A percentile compares a stretch with the other conserved stretches of the same genome.
Conservation (phyloP, 1,284 basidiomycete species). For the Tetrapyrgos nigripes region DNA sequence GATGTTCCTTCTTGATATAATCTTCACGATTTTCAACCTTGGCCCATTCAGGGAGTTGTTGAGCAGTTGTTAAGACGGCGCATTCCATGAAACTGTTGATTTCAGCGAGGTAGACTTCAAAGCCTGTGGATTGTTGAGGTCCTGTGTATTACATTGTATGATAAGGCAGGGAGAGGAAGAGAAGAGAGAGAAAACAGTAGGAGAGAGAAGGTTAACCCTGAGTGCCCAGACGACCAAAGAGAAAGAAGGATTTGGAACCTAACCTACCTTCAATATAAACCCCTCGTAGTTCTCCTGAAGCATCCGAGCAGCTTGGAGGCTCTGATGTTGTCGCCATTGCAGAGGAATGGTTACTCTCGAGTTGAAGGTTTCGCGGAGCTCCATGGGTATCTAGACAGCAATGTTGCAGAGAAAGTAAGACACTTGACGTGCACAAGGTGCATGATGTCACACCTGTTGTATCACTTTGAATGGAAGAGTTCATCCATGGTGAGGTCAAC, state of each 20-base stretch:
- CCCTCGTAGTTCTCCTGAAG: constrained; percentile 62
- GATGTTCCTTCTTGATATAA: constrained; percentile 25
- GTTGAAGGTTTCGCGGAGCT: constrained; percentile 55
- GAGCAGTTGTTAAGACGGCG: constrained; percentile 52
- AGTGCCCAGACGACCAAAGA: not conserved
- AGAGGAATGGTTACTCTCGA: constrained; percentile 57
- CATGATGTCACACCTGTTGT: too few relatives aligned
- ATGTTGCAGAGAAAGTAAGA: too few relatives aligned
- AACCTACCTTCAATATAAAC: constrained; percentile 40
- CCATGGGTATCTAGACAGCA: constrained; percentile 48
- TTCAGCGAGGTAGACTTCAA: constrained; percentile 47
- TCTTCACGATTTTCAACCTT: constrained; percentile 46
- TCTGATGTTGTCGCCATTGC: constrained; percentile 64
- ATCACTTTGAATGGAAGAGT: too few relatives aligned
- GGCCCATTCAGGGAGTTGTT: constrained; percentile 59
- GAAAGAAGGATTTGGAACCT: too few relatives aligned
- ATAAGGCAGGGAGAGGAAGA: too few relatives aligned
- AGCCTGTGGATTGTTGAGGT: constrained; percentile 61
- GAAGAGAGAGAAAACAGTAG: too few relatives aligned
- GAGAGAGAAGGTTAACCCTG: too few relatives aligned
- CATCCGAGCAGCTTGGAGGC: constrained; percentile 67
- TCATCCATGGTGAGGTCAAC: too few relatives aligned
- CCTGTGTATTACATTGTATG: constrained; percentile 27
- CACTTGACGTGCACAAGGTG: too few relatives aligned
- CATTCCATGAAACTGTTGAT: constrained; percentile 48